Evolutionary conservation across 352 stramenopile species (phyloP), one percentile per base, ranked within the genome.

Genomic region (Aphanomyces invadans): DNA sequence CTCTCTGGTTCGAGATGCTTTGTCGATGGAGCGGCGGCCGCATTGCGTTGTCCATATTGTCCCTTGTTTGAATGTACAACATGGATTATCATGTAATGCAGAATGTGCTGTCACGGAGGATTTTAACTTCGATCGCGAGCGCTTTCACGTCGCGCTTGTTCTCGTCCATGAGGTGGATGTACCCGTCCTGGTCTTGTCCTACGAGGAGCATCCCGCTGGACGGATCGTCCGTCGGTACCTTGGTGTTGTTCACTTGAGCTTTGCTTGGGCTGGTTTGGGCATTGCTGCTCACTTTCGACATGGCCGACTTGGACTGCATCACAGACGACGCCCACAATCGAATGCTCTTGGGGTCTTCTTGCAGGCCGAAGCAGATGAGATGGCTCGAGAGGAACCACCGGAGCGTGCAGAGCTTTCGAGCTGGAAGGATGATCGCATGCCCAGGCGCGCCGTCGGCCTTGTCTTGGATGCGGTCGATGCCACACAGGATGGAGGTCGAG

Each of bases 121-220:
- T 57, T 57, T 67, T 67, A 5, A 67, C 60, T 56, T 67, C 60
- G 19, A 67, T 57, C 17, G 19, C 39, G 29, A 67, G 60, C 10
- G 33, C 46, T 57, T 67, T 39, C 12, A 67, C 25, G 2, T 67
- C 60, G 5, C 26, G 12, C 33, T 67, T 67, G 33, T 67, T n/a
- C 26, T 39, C 60, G 31, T 67, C 60, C 11, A 42, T 56, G 4
- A 67, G 25, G 19, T 31, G 60, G 21, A 67, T 2, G 25, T 67
- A 38, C 17, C 60, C 60, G 21, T 67, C 60, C 3, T n/a, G 25
- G 42, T 67, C 60, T 57, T 67, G 60, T 19, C 23, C 38, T 7
- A 67, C 1, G 19, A 67, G 15, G n/a, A 54, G 33, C 5, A 67
- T 39, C 19, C 53, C 25, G 2, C 29, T 21, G 7, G 15, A 11